phyloP scores from a whole-genome alignment of 768 basidiomycete genomes.

The Omphalotus guepiniiformis region DNA sequence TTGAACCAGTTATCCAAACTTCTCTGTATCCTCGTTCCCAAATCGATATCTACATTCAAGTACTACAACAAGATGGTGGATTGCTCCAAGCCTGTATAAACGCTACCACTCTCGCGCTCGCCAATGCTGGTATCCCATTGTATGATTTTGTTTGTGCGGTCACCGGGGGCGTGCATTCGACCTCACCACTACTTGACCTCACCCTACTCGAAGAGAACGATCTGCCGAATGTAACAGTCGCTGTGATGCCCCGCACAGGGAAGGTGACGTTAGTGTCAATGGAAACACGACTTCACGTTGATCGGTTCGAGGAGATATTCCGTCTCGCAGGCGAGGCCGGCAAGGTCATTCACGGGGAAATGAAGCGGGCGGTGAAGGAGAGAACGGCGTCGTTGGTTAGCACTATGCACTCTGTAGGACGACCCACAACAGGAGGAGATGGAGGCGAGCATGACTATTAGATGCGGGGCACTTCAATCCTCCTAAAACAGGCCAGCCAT shows the following conservation, averaged over 20 bases:
- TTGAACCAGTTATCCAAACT: slow-evolving; percentile 92
- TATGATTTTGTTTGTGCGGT: slow-evolving; percentile 89
- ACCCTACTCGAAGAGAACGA: slow-evolving; percentile 88
- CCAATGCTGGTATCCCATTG: slow-evolving; percentile 87
- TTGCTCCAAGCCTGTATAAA: slow-evolving; percentile 91
- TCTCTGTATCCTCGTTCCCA: slow-evolving; percentile 89
- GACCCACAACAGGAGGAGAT: slow-evolving; percentile 25
- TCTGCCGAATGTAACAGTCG: slow-evolving; percentile 84
- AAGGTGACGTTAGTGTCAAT: slow-evolving; percentile 86
- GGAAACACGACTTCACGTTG: slow-evolving; percentile 92
- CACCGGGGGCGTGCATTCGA: slow-evolving; percentile 81
- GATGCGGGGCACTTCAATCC: slow-evolving; percentile 41
- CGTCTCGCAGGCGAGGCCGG: slow-evolving; percentile 73
- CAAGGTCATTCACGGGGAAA: slow-evolving; percentile 75
- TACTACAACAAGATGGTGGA: slow-evolving; percentile 92
- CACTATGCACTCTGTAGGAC: slow-evolving; percentile 51
- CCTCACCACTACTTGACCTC: slow-evolving; percentile 81
- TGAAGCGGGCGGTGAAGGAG: slow-evolving; percentile 65
- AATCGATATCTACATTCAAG: slow-evolving; percentile 91
- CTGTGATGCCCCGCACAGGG: slow-evolving; percentile 81
- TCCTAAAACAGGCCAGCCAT: slow-evolving; percentile 87
- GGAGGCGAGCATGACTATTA: slow-evolving; percentile 29
- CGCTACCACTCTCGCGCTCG: slow-evolving; percentile 88
- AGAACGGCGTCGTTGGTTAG: slow-evolving; percentile 60
- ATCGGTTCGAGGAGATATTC: slow-evolving; percentile 89